These are phyloP conservation scores for Eucalyptus pauciflora DNA, from an alignment of 345 rosid genomes.

Conservation along the genomic window DNA sequence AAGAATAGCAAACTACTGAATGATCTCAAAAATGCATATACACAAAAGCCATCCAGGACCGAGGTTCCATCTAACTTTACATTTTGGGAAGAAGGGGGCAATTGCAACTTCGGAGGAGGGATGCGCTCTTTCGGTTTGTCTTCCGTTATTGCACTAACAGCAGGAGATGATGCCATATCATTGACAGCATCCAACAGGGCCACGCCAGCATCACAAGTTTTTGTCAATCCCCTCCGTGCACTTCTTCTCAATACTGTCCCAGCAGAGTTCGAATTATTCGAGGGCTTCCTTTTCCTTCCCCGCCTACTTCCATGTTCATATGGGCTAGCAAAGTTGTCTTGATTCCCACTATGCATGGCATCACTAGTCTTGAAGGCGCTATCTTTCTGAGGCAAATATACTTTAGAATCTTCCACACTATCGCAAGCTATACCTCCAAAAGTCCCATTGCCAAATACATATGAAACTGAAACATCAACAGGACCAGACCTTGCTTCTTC, in stretches of 20 bases:
- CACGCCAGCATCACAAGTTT: slow-evolving; percentile 9
- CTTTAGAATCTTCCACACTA: background rate
- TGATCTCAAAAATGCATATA: slow-evolving; percentile 80
- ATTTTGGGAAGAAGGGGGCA: slow-evolving; percentile 65
- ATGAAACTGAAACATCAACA: background rate
- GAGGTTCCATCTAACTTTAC: slow-evolving; percentile 57
- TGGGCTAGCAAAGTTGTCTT: background rate
- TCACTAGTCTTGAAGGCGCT: background rate
- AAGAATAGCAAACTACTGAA: slow-evolving; percentile 73
- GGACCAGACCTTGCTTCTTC: slow-evolving; percentile 18
- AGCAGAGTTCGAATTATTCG: background rate
- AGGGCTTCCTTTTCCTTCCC: background rate
- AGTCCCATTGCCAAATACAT: background rate
- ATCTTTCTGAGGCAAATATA: background rate
- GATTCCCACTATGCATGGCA: background rate
- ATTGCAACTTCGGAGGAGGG: slow-evolving; percentile 44
- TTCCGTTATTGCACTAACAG: slow-evolving; percentile 45
- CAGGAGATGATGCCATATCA: slow-evolving; percentile 36
- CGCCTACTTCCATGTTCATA: background rate
- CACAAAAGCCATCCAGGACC: slow-evolving; percentile 51
- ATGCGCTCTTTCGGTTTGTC: slow-evolving; percentile 40
- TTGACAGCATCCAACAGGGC: slow-evolving; percentile 2
- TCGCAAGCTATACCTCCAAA: background rate
- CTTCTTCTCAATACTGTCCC: slow-evolving; percentile 78
- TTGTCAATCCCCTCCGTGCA: slow-evolving; percentile 53